phyloP scores from a whole-genome alignment of 768 basidiomycete genomes.

The Tylopilus subfusipes region DNA sequence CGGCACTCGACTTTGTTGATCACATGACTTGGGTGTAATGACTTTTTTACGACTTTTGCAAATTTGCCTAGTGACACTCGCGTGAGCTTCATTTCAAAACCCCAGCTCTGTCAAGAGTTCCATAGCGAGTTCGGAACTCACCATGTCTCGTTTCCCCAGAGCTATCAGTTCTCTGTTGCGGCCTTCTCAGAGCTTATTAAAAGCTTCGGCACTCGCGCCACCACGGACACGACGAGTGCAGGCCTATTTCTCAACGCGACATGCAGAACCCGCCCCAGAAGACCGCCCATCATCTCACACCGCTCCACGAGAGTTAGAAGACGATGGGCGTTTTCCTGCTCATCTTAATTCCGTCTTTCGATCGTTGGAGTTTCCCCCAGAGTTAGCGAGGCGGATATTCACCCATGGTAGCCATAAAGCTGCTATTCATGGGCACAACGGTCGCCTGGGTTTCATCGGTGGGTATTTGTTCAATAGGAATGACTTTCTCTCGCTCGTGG shows the following conservation, averaged over 20 bases:
- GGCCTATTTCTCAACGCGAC: constrained; percentile 17
- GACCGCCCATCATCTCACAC: constrained; percentile 1
- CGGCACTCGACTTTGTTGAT: no score
- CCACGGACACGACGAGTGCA: constrained; percentile 12
- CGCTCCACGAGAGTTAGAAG: constrained; percentile 2
- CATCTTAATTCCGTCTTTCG: constrained; percentile 65
- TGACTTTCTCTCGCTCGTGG: not conserved
- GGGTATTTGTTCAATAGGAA: not conserved
- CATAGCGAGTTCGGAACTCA: not conserved
- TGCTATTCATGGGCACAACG: constrained; percentile 67
- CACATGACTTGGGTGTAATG: constrained; percentile 27
- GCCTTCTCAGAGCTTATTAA: constrained; percentile 9
- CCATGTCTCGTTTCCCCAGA: constrained; percentile 24
- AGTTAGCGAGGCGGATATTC: constrained; percentile 67
- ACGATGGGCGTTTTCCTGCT: constrained; percentile 36
- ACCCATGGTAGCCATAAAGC: constrained; percentile 75
- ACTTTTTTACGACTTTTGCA: not conserved
- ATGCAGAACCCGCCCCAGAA: not conserved
- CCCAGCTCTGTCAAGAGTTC: not conserved
- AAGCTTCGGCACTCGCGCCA: constrained; percentile 10
- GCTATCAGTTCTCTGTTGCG: constrained; percentile 10
- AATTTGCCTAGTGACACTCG: not conserved
- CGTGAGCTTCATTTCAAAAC: constrained; percentile 6
- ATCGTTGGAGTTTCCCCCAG: constrained; percentile 64
- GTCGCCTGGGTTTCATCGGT: constrained; percentile 72